Base-by-base conservation (phyloP, 2,329 filamentous ascomycete species). In the Fusarium domesticum region DNA sequence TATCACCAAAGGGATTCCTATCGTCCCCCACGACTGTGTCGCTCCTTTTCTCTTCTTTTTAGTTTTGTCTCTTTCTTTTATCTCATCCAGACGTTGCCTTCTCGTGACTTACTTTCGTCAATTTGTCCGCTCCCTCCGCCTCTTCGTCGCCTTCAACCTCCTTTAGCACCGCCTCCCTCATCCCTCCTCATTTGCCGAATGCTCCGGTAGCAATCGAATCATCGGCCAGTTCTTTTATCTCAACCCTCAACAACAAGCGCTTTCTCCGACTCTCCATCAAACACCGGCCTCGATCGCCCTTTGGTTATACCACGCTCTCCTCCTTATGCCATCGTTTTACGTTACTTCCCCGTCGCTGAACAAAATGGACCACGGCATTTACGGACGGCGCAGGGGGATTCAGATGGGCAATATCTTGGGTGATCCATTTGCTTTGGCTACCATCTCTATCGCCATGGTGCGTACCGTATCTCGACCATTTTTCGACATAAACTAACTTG, bases 341-440 rank as follows among this genome's bases (percentile, higher is more conserved):
- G 71, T 84, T 50, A 75, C 78, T 65, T 87, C 85, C 62, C 85
- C 86, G 61, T 90, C 87, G 58, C 73, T 89, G 63, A 76, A 74
- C 70, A 90, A 89, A 83, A 89, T 89, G 86, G 86, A 90, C 75
- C 76, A 81, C 66, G 76, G 80, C 64, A 72, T 60, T 56, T 79
- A 83, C 63, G 73, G 73, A 56, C 68, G 75, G 63, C 74, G 78
- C 63, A 71, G 75, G 65, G 74, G 77, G 62, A 84, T 96, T 69
- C 85, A 81, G 68, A 70, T 91, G 68, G 87, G 87, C 65, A 95
- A 96, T 70, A 90, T 98, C 60, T 78, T 96, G 50, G 93, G 93
- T 60, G 92, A 98, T 71, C 93, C 93, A 6, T 97, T 98, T 70
- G 91, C 92, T 48, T 80, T 98, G 48, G 90, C 91, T 43, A 97